These are phyloP conservation scores for Phytophthora citrophthora DNA, from an alignment of 352 stramenopile species.

Conservation along the genomic window DNA sequence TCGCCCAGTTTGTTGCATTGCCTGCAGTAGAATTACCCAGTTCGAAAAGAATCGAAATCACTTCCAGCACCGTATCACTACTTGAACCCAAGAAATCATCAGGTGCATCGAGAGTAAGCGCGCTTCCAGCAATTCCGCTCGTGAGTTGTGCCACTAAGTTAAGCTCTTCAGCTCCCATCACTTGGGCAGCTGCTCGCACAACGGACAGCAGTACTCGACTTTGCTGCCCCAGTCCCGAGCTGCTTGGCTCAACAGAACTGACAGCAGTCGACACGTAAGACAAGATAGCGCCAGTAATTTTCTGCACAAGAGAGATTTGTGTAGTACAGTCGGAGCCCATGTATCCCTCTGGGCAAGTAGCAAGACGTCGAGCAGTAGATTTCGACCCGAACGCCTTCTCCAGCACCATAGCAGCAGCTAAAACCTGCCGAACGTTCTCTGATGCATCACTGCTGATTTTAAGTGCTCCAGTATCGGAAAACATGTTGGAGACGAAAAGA, in stretches of 20 bases:
- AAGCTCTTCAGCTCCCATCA: constrained; percentile 42
- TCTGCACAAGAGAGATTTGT: constrained; percentile 37
- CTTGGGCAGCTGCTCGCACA: constrained; percentile 40
- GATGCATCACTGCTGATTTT: constrained; percentile 26
- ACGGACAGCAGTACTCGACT: constrained; percentile 54
- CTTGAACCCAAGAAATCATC: constrained; percentile 49
- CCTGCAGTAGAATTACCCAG: constrained; percentile 20
- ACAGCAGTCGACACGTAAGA: constrained; percentile 37
- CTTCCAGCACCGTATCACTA: constrained; percentile 46
- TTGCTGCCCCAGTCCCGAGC: constrained; percentile 57
- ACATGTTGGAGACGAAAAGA: constrained; percentile 43
- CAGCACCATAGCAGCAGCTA: constrained; percentile 58
- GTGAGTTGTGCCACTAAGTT: constrained; percentile 48
- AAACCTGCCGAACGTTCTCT: constrained; percentile 38
- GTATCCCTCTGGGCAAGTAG: constrained; percentile 39
- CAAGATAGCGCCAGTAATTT: constrained; percentile 54
- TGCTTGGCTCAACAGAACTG: constrained; percentile 45
- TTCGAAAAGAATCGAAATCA: constrained; percentile 48
- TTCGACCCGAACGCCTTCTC: constrained; percentile 40
- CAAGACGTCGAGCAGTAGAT: constrained; percentile 16
- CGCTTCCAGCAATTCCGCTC: constrained; percentile 49
- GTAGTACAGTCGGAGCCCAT: constrained; percentile 56
- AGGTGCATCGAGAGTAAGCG: constrained; percentile 46
- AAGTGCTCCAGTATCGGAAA: constrained; percentile 19
- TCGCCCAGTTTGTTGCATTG: constrained; percentile 28